Base-by-base conservation (phyloP, 257 asterid species). In the Solanum tarapatanum region DNA sequence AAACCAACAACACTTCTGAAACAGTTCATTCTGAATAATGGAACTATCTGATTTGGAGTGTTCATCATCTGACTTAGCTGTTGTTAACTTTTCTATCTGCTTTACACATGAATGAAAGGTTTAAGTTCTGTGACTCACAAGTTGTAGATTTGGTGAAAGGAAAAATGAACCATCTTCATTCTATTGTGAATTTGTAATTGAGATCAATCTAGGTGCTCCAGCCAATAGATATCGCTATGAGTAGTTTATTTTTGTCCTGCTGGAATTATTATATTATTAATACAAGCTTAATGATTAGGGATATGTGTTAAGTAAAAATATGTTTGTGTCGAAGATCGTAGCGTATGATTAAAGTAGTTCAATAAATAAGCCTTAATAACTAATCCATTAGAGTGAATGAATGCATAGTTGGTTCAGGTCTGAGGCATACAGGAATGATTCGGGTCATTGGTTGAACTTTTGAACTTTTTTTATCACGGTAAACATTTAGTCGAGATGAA, bases 1-100 rank as follows among this genome's bases (percentile, higher is more conserved):
- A 77, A 66, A 70, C 77, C 33, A 62, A 62, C 58, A 84, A 72
- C 62, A 41, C 89, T 55, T 17, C 87, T 5, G 94, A 91, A 86
- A 86, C 58, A 33, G 64, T 83, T 7, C 89, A 89, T 70, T 91
- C 89, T 21, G 83, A 87, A 80, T 84, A 69, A 28, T 43, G 64
- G 37, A 41, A 77, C 84, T 41, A 77, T 41, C 84, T 77, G 60
- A 77, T n/a, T 39, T 77, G 84, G 60, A 79, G 84, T 79, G 37
- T 24, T 45, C 84, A 26, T 43, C 66, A 24, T 79, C 84, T 13
- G 64, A 41, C 14, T 43, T 43, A 26, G 66, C 24, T 17, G 79
- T 79, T 79, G 37, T 79, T 79, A 24, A 7, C 64, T 24, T 79
- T 79, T 79, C 84, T 39, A 26, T 45, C 16, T 41, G 64, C 37